Evolutionary conservation across 495 filamentous ascomycete genomes (phyloP).

Genomic region (Trichoderma reesei): DNA sequence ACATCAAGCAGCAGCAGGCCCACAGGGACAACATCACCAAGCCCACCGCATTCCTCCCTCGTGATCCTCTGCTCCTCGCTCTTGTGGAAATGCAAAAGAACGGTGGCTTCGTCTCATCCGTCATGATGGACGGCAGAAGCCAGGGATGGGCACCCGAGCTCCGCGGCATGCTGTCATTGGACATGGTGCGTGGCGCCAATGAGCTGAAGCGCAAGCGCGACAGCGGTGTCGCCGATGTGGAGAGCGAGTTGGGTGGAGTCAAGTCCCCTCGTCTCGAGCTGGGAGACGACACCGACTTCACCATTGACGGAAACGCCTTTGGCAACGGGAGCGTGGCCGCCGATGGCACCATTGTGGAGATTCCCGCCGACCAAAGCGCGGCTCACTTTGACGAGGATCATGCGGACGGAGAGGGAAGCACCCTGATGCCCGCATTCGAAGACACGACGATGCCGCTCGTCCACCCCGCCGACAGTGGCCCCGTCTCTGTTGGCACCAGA

Average conservation of each 20-base stretch:
- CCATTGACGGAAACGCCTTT: constrained; percentile 37
- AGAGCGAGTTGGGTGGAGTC: constrained; percentile 45
- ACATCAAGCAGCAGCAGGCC: constrained; percentile 68
- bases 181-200: constrained; percentile 62
- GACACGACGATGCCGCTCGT: constrained; percentile 64
- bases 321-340: constrained; percentile 41
- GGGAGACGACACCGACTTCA: constrained; percentile 48
- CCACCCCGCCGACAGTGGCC: constrained; percentile 69
- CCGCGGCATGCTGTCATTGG: constrained; percentile 71
- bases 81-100: constrained; percentile 85
- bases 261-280: constrained; percentile 64
- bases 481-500: constrained; percentile 80
- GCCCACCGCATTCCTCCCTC: constrained; percentile 65
- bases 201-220: constrained; percentile 93
- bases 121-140: constrained; percentile 67
- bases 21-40: constrained; percentile 75
- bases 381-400: constrained; percentile 46
- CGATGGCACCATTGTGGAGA: constrained; percentile 50
- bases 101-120: constrained; percentile 73
- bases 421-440: constrained; percentile 51
- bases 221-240: constrained; percentile 72
- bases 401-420: constrained; percentile 25
- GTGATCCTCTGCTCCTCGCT: constrained; percentile 74
- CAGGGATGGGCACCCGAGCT: constrained; percentile 85
- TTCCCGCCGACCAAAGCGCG: constrained; percentile 52